A percentile compares a stretch with the other conserved stretches of the same genome.
Evolutionary conservation across 2,329 filamentous ascomycete species (phyloP).

Genomic region (Beauveria caledonica): DNA sequence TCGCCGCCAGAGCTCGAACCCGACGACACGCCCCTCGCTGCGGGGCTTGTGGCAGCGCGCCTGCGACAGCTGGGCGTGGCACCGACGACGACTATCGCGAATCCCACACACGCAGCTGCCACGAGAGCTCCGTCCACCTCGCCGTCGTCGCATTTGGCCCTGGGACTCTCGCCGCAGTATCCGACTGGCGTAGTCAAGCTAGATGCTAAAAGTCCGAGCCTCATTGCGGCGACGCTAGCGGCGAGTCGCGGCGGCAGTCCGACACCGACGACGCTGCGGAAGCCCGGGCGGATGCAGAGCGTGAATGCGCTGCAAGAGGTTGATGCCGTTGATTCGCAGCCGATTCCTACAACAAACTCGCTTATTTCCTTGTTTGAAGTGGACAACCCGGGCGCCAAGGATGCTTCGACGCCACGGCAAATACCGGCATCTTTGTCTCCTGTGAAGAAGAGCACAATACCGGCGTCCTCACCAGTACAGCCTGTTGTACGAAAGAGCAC

Average conservation of each 20-base stretch:
- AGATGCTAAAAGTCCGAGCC: constrained; percentile 47
- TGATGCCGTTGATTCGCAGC: constrained; percentile 36
- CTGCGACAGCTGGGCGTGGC: constrained; percentile 19
- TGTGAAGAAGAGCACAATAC: constrained; percentile 15
- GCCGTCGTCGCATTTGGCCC: neutral
- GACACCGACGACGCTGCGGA: constrained; percentile 18
- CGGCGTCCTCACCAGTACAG: neutral
- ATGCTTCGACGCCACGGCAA: constrained; percentile 24
- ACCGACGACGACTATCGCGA: neutral
- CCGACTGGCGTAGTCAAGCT: constrained; percentile 11
- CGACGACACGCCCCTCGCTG: constrained; percentile 9
- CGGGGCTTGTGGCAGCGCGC: constrained; percentile 16
- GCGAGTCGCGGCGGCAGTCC: constrained; percentile 42
- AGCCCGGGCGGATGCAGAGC: constrained; percentile 24
- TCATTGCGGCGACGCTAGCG: constrained; percentile 48
- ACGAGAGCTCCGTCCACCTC: constrained; percentile 10
- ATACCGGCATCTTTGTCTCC: constrained; percentile 12
- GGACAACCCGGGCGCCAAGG: constrained; percentile 20
- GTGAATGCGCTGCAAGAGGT: constrained; percentile 21
- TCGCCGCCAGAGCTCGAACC: constrained; percentile 21
- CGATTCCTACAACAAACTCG: constrained; percentile 54
- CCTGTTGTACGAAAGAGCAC: neutral
- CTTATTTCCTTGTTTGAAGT: constrained; percentile 62
- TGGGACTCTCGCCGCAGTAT: neutral
- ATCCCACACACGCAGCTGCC: neutral